Evolutionary conservation across 1,284 basidiomycete species (phyloP), one percentile per base, ranked within the genome.

Genomic region (Schizophyllum commune): DNA sequence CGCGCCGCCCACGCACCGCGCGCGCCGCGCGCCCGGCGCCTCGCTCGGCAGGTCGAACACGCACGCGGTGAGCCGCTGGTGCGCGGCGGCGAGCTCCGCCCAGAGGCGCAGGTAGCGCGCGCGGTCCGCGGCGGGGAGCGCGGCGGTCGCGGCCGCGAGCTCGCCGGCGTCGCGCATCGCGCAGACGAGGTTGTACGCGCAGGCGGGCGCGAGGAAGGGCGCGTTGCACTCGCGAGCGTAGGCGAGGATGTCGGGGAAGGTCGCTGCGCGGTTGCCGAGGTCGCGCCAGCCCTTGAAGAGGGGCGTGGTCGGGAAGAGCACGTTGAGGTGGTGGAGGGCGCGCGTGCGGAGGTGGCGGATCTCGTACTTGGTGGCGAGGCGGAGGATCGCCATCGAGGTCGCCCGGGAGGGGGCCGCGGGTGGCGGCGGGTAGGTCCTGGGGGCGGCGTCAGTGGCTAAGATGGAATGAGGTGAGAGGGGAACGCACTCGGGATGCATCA

Each of bases 341-440:
- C 39, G 39, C 13, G 17, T 47, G 20, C 83, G 82, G 60, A 89
- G 73, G 61, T 77, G 77, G 32, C 77, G 72, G 19, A 86, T 79
- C 62, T 80, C 72, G 71, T 88, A 90, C 61, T 81, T 82, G 8
- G 86, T 84, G 32, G 83, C 75, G 47, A 89, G 75, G 54, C 80
- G 80, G n/a, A 90, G 77, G 34, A 90, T 73, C 11, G 79, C 77
- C 51, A 81, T 79, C n/a, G 82, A 74, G 21, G 74, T 68, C 13
- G 72, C 62, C 13, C 39, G 39, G 39, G 39, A 47, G 39, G 39
- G 39, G 2, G 39, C 9, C 3, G 39, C 39, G 13, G 39, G 39
- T 47, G 39, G 39, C 39, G 8, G 13, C 8, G 39, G 39, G 39
- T 47, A 47, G 3, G 39, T 47, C 13, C 39, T 47, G 39, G 9